Evolutionary conservation across 2,329 filamentous ascomycete genomes (phyloP).

Genomic region (Gaeumannomyces sp.): DNA sequence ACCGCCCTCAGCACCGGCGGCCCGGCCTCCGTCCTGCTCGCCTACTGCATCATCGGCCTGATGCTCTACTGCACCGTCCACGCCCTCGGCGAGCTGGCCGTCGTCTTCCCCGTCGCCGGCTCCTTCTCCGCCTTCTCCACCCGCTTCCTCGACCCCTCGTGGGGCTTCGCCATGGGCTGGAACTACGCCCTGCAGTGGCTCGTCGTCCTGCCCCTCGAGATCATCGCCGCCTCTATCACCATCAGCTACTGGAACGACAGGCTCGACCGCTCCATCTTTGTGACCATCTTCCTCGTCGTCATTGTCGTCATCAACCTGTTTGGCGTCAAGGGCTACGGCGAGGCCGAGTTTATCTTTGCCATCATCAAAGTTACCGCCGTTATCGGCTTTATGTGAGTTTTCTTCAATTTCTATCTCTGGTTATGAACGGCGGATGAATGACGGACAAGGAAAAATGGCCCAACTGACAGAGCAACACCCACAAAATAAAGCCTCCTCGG

Average conservation of each 20-base stretch:
- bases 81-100: slow-evolving; percentile 84
- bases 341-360: slow-evolving; percentile 83
- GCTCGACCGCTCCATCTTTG: slow-evolving; percentile 67
- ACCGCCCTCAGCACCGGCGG: slow-evolving; percentile 40
- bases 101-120: slow-evolving; percentile 83
- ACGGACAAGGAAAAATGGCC: too few species aligned
- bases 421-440: too few species aligned
- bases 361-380: slow-evolving; percentile 81
- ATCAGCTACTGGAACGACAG: slow-evolving; percentile 70
- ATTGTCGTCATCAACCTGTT: slow-evolving; percentile 83
- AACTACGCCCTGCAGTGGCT: slow-evolving; percentile 91
- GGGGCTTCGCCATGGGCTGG: slow-evolving; percentile 95
- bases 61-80: slow-evolving; percentile 94
- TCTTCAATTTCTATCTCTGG: too few species aligned
- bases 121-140: slow-evolving; percentile 91
- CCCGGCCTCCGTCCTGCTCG: slow-evolving; percentile 48
- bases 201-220: slow-evolving; percentile 73
- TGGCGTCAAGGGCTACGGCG: slow-evolving; percentile 81
- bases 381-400: slow-evolving; percentile 74
- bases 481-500: slow-evolving; percentile 60
- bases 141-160: slow-evolving; percentile 85
- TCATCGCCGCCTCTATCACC: slow-evolving; percentile 80
- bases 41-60: slow-evolving; percentile 64
- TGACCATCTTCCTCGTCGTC: slow-evolving; percentile 70
- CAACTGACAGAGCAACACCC: not conserved